phyloP scores from a whole-genome alignment of 2,329 filamentous ascomycete species.

The Torrubiellomyces zombiae region DNA sequence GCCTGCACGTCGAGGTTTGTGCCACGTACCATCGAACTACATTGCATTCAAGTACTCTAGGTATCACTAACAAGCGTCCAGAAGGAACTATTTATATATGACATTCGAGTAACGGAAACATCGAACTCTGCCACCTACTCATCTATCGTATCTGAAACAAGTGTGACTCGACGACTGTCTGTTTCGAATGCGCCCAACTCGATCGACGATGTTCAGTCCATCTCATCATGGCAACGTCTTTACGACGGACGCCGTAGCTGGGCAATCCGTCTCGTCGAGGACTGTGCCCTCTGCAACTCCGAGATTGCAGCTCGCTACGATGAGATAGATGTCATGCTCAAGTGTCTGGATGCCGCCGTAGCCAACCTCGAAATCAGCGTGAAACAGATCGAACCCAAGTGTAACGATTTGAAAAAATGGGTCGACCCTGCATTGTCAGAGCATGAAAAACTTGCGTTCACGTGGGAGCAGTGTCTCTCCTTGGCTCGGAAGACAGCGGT shows the following conservation, averaged over 20 bases:
- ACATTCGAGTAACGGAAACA: conserved; percentile 56
- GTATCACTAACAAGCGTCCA: conserved; percentile 20
- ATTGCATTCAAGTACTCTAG: too few species aligned
- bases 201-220: conserved; percentile 60
- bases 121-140: conserved; percentile 27
- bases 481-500: conserved; percentile 49
- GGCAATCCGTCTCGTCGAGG: conserved; percentile 54
- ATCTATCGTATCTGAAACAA: conserved; percentile 28
- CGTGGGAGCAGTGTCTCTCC: conserved; percentile 53
- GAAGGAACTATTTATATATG: conserved; percentile 86
- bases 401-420: conserved; percentile 55
- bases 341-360: conserved; percentile 69
- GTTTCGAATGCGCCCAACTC: conserved; percentile 62
- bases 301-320: conserved; percentile 47
- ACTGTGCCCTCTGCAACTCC: conserved; percentile 49
- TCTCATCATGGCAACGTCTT: conserved; percentile 76
- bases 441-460: conserved; percentile 43
- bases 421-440: conserved; percentile 49
- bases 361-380: conserved; percentile 69
- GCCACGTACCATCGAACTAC: too few species aligned
- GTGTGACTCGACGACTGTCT: conserved; percentile 36
- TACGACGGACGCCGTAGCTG: conserved; percentile 69
- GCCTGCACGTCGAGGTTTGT: conserved; percentile 61
- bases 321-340: conserved; percentile 61
- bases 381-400: conserved; percentile 54